phyloP scores from a whole-genome alignment of 2,329 filamentous ascomycete genomes.

The Periconia macrospinosa region DNA sequence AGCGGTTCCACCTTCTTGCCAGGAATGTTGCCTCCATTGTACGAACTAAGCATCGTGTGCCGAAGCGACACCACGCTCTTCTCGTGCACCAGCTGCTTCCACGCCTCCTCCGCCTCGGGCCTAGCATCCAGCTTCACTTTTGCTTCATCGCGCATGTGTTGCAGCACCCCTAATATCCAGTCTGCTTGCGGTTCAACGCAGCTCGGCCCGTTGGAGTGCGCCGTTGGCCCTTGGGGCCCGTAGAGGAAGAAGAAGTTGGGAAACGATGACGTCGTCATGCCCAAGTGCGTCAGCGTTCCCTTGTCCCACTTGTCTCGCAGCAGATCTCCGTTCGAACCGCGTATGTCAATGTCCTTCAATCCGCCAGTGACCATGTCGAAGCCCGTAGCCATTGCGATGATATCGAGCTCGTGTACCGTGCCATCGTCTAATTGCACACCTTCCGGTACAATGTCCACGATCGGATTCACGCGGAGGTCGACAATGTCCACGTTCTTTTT shows the following conservation, averaged over 20 bases:
- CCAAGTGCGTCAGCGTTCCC: constrained; percentile 11
- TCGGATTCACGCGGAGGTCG: constrained; percentile 36
- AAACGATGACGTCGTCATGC: constrained; percentile 6
- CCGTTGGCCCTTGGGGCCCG: constrained; percentile 14
- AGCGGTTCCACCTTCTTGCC: constrained; percentile 12
- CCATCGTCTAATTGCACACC: constrained; percentile 38
- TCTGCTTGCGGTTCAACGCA: constrained; percentile 5
- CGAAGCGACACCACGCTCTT: constrained; percentile 2
- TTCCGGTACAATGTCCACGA: constrained; percentile 27
- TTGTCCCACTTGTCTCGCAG: constrained; percentile 12
- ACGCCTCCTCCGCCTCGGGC: constrained; percentile 40
- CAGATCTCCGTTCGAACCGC: constrained; percentile 16
- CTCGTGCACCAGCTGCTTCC: constrained; percentile 25
- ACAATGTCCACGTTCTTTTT: constrained; percentile 40
- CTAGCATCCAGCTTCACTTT: constrained; percentile 38
- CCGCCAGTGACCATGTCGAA: constrained; percentile 37
- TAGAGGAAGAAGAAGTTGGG: constrained; percentile 16
- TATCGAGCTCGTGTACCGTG: constrained; percentile 36
- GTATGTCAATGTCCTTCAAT: constrained; percentile 28
- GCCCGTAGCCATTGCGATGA: constrained; percentile 40
- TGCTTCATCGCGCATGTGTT: constrained; percentile 28
- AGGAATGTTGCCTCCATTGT: constrained; percentile 15
- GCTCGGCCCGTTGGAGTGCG: constrained; percentile 5
- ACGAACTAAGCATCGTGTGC: constrained; percentile 6
- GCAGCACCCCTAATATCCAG: constrained; percentile 34